Conservation (phyloP, 768 basidiomycete genomes). For the Leccinellum albellum region DNA sequence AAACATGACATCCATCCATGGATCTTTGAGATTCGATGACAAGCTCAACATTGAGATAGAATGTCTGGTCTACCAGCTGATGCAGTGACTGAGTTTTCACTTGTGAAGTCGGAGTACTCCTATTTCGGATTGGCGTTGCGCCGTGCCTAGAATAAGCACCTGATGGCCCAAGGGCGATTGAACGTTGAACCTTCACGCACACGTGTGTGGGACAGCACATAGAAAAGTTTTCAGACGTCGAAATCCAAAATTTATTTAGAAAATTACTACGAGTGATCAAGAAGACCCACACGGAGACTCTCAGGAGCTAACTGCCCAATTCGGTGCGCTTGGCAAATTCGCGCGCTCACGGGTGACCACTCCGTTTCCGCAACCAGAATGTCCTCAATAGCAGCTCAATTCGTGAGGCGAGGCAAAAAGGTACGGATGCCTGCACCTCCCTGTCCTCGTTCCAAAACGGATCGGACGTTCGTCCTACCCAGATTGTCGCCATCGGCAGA, state of each 20-base stretch:
- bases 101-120: neutral
- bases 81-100: neutral
- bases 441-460: neutral
- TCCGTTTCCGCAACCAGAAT: constrained; percentile 20
- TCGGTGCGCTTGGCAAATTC: neutral
- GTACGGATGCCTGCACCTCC: constrained; percentile 15
- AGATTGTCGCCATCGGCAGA: constrained; percentile 95
- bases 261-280: too few relatives aligned
- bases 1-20: too few relatives aligned
- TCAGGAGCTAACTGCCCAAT: neutral
- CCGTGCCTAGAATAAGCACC: neutral
- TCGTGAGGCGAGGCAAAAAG: constrained; percentile 47
- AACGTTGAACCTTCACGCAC: neutral
- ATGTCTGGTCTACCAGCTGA: neutral
- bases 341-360: neutral
- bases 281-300: too few relatives aligned
- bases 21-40: too few relatives aligned
- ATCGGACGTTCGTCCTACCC: neutral
- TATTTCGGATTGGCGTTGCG: neutral
- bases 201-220: neutral
- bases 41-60: too few relatives aligned
- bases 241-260: too few relatives aligned
- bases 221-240: neutral
- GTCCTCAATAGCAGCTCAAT: constrained; percentile 35
- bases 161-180: neutral